Evolutionary conservation across 2,329 filamentous ascomycete genomes (phyloP), one percentile per base, ranked within the genome.

Genomic region (Thermoascus crustaceus): DNA sequence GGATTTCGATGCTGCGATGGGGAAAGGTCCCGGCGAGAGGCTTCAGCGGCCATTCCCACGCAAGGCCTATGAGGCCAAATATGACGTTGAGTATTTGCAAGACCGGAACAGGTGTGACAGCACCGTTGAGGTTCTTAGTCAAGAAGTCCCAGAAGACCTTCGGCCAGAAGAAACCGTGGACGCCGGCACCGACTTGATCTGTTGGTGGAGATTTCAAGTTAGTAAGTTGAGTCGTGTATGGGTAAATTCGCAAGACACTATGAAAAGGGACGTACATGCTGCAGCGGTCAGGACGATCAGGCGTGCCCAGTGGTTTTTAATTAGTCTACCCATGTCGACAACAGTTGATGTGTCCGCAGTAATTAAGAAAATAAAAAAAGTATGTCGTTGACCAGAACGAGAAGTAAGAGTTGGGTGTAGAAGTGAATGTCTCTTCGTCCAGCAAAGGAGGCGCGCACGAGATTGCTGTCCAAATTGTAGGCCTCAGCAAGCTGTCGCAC

Each of bases 231-330:
- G 24, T 25, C 29, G 3, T 17, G 16, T 7, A 30, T 17, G 18
- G 17, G 32, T 29, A 31, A 34, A 32, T 31, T 11, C 25, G 4
- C 20, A 25, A 7, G 39, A 45, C 17, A 14, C 8, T 24, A 14
- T 21, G n/a, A n/a, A 23, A 21, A 11, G 30, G 32, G 27, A 63
- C 72, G 35, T 77, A 87, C 83, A 88, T 38, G 70, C 63, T 49
- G 85, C 82, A 23, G 91, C 86, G 18, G 85, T 85, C 58, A 98
- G 71, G 63, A 94, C 75, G 57, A 98, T 91, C 54, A 98, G 80
- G 42, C 91, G 82, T 50, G 87, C 91, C 86, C 86, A 94, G 71
- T 98, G 91, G 71, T 96, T 96, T 75, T 98, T 98, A 71, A 98
- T 96, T 58, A 98, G 80, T 67, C 82, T 91, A 64, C 91, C 91